Conservation (phyloP, 2,329 filamentous ascomycete species). For the Diaporthe citriasiana region DNA sequence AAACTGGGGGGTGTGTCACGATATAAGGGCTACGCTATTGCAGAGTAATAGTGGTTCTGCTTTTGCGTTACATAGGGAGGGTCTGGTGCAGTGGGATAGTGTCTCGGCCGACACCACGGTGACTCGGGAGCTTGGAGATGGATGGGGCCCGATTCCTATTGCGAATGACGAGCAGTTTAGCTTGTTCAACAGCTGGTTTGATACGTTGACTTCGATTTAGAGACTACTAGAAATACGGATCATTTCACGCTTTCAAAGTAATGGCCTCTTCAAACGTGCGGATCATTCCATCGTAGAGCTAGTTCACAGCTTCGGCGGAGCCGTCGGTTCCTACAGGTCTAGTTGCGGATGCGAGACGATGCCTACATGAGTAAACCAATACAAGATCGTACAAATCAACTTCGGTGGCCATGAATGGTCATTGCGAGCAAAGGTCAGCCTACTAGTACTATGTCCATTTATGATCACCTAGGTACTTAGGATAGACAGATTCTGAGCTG, state of each 20-base stretch:
- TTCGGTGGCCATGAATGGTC: background rate
- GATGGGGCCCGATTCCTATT: slow-evolving; percentile 42
- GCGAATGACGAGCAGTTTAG: slow-evolving; percentile 39
- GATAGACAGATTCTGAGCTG: background rate
- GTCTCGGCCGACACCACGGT: slow-evolving; percentile 36
- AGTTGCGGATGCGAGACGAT: background rate
- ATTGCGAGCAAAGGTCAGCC: no score
- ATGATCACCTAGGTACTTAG: background rate
- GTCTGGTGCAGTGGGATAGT: slow-evolving; percentile 40
- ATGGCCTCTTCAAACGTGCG: no score
- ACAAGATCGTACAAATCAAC: background rate
- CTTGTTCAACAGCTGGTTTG: slow-evolving; percentile 42
- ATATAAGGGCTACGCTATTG: no score
- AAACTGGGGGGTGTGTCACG: no score
- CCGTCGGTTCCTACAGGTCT: no score
- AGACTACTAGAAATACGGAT: no score
- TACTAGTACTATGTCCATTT: no score
- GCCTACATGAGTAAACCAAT: background rate
- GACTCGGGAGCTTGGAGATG: slow-evolving; percentile 43
- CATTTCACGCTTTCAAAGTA: no score
- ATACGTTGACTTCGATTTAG: slow-evolving; percentile 26
- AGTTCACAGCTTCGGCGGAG: no score
- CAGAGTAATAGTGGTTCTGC: no score
- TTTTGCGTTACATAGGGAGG: no score
- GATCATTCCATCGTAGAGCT: no score